Conservation (phyloP, 2,329 filamentous ascomycete genomes). For the Penicillium brasilianum region DNA sequence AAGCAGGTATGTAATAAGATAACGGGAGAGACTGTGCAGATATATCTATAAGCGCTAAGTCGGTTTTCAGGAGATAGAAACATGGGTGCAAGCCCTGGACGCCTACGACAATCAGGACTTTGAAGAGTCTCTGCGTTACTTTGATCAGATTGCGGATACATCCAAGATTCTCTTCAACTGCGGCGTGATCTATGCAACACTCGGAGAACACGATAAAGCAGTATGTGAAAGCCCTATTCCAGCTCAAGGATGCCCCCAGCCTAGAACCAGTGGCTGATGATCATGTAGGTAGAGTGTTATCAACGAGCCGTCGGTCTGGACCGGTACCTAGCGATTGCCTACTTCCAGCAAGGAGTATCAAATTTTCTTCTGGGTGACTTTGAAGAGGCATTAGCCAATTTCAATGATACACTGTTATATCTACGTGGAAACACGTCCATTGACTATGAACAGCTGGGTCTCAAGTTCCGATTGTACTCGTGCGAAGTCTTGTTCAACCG, state of each 20-base stretch:
- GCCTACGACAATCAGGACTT: slow-evolving; percentile 98
- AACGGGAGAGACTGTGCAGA: slow-evolving; percentile 12
- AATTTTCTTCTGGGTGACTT: slow-evolving; percentile 98
- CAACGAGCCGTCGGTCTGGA: slow-evolving; percentile 89
- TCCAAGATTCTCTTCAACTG: slow-evolving; percentile 99
- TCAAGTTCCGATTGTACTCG: slow-evolving; percentile 95
- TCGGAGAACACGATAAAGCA: slow-evolving; percentile 94
- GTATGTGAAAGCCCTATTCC: slow-evolving; percentile 58
- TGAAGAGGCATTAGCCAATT: slow-evolving; percentile 95
- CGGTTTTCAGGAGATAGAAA: slow-evolving; percentile 84
- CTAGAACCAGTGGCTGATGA: slow-evolving; percentile 7
- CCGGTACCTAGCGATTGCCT: slow-evolving; percentile 94
- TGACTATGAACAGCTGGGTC: slow-evolving; percentile 93
- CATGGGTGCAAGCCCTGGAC: slow-evolving; percentile 88
- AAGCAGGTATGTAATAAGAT: slow-evolving; percentile 58
- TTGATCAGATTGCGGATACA: slow-evolving; percentile 87
- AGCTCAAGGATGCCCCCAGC: background rate
- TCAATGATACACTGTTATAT: slow-evolving; percentile 96
- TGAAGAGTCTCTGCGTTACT: slow-evolving; percentile 82
- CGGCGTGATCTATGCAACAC: slow-evolving; percentile 94
- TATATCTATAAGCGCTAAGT: background rate
- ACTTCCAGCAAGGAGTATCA: slow-evolving; percentile 97
- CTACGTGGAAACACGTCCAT: slow-evolving; percentile 95
- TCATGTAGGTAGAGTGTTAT: slow-evolving; percentile 84
- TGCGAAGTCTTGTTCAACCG: slow-evolving; percentile 98